Evolutionary conservation across 2,329 filamentous ascomycete species (phyloP), one percentile per base, ranked within the genome.

Genomic region (Colletotrichum destructivum): DNA sequence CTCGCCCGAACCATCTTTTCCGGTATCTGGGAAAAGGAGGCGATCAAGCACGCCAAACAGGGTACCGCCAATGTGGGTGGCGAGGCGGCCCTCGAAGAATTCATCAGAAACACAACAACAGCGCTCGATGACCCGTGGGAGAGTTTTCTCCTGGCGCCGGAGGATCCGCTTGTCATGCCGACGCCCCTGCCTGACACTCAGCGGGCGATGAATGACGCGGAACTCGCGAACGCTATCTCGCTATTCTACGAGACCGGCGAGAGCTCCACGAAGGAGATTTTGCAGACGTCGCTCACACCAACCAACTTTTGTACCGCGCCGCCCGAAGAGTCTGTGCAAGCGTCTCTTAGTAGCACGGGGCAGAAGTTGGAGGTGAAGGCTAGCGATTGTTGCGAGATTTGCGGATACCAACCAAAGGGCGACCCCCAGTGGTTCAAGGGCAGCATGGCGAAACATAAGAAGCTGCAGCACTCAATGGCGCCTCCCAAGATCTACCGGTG

Each of bases 361-460:
- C 74, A 77, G 49, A 84, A 85, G 70, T 72, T 82, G 1, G 85
- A 87, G 70, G 73, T 82, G 2, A 85, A 86, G 69, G 83, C 86
- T 0, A 78, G 84, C 57, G 82, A 83, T 61, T 82, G 82, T 73
- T 89, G 88, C 75, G 83, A 86, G 26, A 79, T 88, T 21, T 90
- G 88, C 72, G 86, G 84, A 3, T 89, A 89, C 78, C 82, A 86
- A 12, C 88, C 88, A 1, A 88, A 86, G 73, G 88, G 88, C 4
- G 83, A 88, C 60, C 87, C 88, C n/a, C 83, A 85, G 69, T 89
- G 88, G 88, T 89, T 89, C 76, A 85, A 84, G 55, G 87, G 87
- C 7, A 88, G 86, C 76, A 88, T 90, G 87, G 84, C 87, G 60
- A 90, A 89, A 78, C 88, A 90, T 77, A 88, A 83, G 80, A 88